Percentiles rank a stretch among this genome's conserved stretches.
These are phyloP conservation scores for Aspergillus pseudotamarii DNA, from an alignment of 2,329 filamentous ascomycete species.

Conservation along the genomic window DNA sequence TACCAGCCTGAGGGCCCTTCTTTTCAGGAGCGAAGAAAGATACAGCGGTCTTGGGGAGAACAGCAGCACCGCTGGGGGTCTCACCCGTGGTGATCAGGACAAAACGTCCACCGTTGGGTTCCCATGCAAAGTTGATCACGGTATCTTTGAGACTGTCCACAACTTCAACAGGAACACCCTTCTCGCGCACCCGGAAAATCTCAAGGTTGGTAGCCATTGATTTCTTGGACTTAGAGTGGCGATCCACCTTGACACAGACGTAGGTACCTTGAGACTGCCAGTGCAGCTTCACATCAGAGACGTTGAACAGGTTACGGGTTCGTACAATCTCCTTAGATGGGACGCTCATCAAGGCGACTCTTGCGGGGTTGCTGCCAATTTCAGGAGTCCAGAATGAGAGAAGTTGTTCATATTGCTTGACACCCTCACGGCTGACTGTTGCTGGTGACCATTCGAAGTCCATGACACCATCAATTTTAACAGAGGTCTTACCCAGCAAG, in stretches of 20 bases:
- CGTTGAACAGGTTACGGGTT: constrained; percentile 96
- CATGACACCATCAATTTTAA: constrained; percentile 95
- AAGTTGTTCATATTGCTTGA: constrained; percentile 93
- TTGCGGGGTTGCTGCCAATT: constrained; percentile 95
- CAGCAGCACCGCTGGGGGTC: constrained; percentile 73
- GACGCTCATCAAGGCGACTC: constrained; percentile 94
- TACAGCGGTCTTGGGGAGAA: constrained; percentile 90
- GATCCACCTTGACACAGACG: constrained; percentile 97
- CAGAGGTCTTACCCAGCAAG: constrained; percentile 82
- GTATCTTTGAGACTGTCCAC: constrained; percentile 98
- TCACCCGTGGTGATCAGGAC: constrained; percentile 95
- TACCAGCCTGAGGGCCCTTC: constrained; percentile 80
- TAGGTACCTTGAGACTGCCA: constrained; percentile 96
- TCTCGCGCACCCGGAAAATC: constrained; percentile 96
- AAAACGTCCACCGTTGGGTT: constrained; percentile 96
- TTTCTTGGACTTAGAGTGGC: constrained; percentile 99
- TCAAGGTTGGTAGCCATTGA: constrained; percentile 95
- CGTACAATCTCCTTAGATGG: constrained; percentile 93
- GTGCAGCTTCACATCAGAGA: constrained; percentile 95
- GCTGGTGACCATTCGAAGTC: constrained; percentile 98
- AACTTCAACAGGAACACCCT: constrained; percentile 97
- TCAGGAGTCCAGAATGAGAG: constrained; percentile 99
- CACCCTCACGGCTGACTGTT: constrained; percentile 75
- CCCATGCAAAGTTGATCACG: constrained; percentile 99
- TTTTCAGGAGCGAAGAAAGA: constrained; percentile 98